These are phyloP conservation scores for Suhomyces bribrorum DNA, from an alignment of 1,139 yeast genomes.

Conservation along the genomic window DNA sequence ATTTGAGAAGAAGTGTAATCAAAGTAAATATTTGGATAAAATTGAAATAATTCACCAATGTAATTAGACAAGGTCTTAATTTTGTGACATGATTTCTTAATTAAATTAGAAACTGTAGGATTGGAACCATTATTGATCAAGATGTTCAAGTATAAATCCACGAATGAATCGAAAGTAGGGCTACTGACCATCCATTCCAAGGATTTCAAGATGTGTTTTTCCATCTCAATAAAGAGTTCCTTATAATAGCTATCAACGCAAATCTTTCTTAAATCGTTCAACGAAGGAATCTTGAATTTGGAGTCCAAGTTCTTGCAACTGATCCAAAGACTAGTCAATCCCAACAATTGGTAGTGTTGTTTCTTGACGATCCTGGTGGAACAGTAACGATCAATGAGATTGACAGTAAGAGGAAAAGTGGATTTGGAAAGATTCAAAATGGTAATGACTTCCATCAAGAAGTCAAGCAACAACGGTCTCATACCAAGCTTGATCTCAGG, in stretches of 20 bases:
- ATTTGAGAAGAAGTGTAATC: constrained; percentile 56
- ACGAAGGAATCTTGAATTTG: constrained; percentile 63
- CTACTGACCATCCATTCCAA: constrained; percentile 56
- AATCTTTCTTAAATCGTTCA: constrained; percentile 56
- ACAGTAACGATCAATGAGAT: constrained; percentile 55
- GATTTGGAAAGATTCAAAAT: constrained; percentile 50
- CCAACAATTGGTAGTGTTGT: constrained; percentile 65
- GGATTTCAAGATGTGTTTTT: constrained; percentile 61
- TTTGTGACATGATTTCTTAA: constrained; percentile 38
- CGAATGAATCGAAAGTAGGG: constrained; percentile 63
- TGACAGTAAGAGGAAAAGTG: constrained; percentile 57
- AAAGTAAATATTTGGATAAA: constrained; percentile 60
- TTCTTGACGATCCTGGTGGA: constrained; percentile 51
- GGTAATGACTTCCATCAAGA: constrained; percentile 54
- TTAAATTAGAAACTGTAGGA: constrained; percentile 26
- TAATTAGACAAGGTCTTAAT: constrained; percentile 58
- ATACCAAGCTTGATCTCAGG: constrained; percentile 52
- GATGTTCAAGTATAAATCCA: constrained; percentile 52
- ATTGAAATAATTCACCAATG: constrained; percentile 65
- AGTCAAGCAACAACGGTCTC: constrained; percentile 54
- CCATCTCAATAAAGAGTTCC: constrained; percentile 65
- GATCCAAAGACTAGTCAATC: constrained; percentile 73
- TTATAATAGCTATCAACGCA: constrained; percentile 66
- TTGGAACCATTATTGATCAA: constrained; percentile 19
- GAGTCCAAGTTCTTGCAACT: constrained; percentile 71